Evolutionary conservation across 2,329 filamentous ascomycete genomes (phyloP).

Genomic region (Tolypocladium paradoxum): DNA sequence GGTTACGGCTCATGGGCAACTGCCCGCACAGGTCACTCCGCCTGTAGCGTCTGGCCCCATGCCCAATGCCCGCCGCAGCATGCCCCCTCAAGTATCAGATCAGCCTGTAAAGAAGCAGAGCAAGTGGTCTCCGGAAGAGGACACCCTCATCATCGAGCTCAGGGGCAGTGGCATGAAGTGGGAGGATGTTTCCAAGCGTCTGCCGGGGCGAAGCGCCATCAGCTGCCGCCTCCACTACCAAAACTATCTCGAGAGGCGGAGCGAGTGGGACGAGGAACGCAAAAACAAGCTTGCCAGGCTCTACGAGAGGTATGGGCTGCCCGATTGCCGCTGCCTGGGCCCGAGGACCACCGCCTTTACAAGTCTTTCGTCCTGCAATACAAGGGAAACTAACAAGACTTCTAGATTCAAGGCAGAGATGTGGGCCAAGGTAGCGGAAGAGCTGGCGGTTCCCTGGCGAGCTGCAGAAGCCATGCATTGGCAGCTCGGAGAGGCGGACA

Average conservation of each 20-base stretch:
- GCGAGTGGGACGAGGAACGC: slow-evolving; percentile 93
- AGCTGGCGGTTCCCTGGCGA: slow-evolving; percentile 91
- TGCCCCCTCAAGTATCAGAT: slow-evolving; percentile 40
- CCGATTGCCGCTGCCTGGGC: neutral
- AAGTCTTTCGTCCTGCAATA: neutral
- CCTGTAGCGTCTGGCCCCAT: slow-evolving; percentile 22
- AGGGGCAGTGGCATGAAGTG: slow-evolving; percentile 91
- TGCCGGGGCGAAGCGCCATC: slow-evolving; percentile 86
- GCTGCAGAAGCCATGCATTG: slow-evolving; percentile 97
- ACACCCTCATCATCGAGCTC: slow-evolving; percentile 86
- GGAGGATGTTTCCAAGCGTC: slow-evolving; percentile 90
- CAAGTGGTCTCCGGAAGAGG: slow-evolving; percentile 92
- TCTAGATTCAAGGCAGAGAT: slow-evolving; percentile 90
- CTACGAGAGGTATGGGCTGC: slow-evolving; percentile 70
- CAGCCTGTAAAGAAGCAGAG: slow-evolving; percentile 87
- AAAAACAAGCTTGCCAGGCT: slow-evolving; percentile 93
- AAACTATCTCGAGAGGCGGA: slow-evolving; percentile 87
- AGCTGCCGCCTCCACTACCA: slow-evolving; percentile 93
- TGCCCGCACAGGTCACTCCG: slow-evolving; percentile 12
- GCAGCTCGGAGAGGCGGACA: slow-evolving; percentile 87
- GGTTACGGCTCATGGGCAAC: slow-evolving; percentile 10
- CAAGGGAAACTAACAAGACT: slow-evolving; percentile 8
- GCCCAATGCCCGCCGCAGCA: slow-evolving; percentile 20
- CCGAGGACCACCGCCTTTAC: neutral
- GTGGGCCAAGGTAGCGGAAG: slow-evolving; percentile 92